phyloP scores from a whole-genome alignment of 768 basidiomycete species.

The Suillus placidus region DNA sequence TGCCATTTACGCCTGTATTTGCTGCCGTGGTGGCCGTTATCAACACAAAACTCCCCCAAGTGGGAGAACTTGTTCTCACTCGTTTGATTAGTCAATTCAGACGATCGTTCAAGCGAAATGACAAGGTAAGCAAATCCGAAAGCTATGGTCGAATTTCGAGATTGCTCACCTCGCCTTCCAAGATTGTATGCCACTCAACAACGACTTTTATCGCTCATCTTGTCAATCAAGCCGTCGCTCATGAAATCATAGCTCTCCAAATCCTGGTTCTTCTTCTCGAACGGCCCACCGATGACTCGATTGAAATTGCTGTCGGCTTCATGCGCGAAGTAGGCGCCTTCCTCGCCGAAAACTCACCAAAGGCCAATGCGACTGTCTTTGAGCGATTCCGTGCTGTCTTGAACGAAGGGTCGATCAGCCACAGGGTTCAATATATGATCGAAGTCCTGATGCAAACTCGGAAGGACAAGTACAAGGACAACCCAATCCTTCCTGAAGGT shows the following conservation, averaged over 20 bases:
- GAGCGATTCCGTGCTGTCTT: constrained; percentile 97
- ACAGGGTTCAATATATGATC: constrained; percentile 99
- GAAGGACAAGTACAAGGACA: constrained; percentile 99
- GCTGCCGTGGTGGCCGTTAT: constrained; percentile 92
- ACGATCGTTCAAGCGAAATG: constrained; percentile 93
- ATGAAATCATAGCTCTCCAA: constrained; percentile 93
- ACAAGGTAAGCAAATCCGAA: constrained; percentile 69
- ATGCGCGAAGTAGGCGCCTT: constrained; percentile 97
- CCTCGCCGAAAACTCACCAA: constrained; percentile 90
- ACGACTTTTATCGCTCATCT: constrained; percentile 91
- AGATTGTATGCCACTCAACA: constrained; percentile 93
- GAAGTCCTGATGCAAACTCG: constrained; percentile 99
- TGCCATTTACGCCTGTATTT: constrained; percentile 97
- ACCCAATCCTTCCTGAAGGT: constrained; percentile 92
- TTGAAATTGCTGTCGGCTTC: constrained; percentile 97
- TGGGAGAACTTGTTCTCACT: constrained; percentile 88
- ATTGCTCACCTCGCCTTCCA: neutral
- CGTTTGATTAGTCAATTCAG: constrained; percentile 95
- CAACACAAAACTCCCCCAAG: constrained; percentile 96
- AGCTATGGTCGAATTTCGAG: constrained; percentile 6
- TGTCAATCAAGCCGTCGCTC: constrained; percentile 91
- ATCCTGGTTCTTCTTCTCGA: constrained; percentile 95
- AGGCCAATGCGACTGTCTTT: constrained; percentile 92
- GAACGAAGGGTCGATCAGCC: constrained; percentile 93
- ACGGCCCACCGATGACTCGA: constrained; percentile 94